Evolutionary conservation across 1,139 yeast genomes (phyloP).

Genomic region (Lodderomyces theae): DNA sequence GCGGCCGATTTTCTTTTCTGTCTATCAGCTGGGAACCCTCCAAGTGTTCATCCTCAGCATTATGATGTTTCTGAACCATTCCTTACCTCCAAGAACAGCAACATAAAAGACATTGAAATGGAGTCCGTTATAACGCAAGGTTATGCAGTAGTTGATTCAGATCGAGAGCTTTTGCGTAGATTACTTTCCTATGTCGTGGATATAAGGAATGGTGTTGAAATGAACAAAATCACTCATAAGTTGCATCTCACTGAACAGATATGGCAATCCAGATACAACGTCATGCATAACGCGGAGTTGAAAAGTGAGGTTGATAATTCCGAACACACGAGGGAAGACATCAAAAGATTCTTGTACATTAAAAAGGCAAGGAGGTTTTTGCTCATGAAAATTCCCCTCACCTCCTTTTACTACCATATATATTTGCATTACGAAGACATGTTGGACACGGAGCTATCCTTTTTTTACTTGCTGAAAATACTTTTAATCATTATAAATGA

Average conservation of each 20-base stretch:
- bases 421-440: slow-evolving; percentile 31
- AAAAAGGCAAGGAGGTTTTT: slow-evolving; percentile 20
- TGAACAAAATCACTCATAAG: slow-evolving; percentile 17
- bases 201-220: slow-evolving; percentile 16
- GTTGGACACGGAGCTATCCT: slow-evolving; percentile 21
- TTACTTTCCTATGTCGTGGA: slow-evolving; percentile 17
- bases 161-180: slow-evolving; percentile 9
- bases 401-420: slow-evolving; percentile 29
- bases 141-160: slow-evolving; percentile 9
- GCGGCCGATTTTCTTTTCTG: slow-evolving; percentile 32
- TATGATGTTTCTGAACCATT: slow-evolving; percentile 39
- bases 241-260: slow-evolving; percentile 19
- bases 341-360: background rate
- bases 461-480: slow-evolving; percentile 28
- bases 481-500: slow-evolving; percentile 22
- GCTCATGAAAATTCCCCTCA: slow-evolving; percentile 19
- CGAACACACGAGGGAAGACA: background rate
- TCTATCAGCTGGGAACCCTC: slow-evolving; percentile 40
- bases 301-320: background rate
- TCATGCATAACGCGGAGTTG: slow-evolving; percentile 7
- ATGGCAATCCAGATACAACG: slow-evolving; percentile 12
- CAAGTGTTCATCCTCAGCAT: slow-evolving; percentile 24
- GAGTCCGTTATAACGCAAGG: slow-evolving; percentile 15
- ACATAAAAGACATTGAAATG: slow-evolving; percentile 14
- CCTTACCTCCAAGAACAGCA: slow-evolving; percentile 12